Base-by-base conservation (phyloP, 2,329 filamentous ascomycete genomes). In the Sporothrix pallida region DNA sequence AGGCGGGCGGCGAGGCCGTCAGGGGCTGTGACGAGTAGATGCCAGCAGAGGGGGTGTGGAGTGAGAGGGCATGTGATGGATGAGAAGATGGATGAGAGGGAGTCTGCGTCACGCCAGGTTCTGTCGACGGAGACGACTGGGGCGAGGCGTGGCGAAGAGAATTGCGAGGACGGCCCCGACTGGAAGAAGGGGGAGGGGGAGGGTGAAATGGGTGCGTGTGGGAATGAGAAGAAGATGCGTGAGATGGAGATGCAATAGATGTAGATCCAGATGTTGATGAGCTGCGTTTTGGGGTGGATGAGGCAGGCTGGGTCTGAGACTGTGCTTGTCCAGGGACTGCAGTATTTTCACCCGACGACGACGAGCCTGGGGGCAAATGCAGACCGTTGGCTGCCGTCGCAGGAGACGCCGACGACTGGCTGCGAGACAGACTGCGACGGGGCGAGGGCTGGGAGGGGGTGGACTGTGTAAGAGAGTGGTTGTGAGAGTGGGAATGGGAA, bases 1-100 rank as follows among this genome's bases (percentile, higher is more conserved):
- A 82, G 79, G 68, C 17, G 10, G 77, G 76, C 7, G 82, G 80
- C 23, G 83, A 82, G 72, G 83, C 82, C 74, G 81, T 80, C 71
- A 82, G 79, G n/a, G 81, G 77, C 74, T 81, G 80, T 58, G 82
- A 80, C 68, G 82, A 37, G 56, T 26, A 37, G 56, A 15, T 17
- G 65, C 26, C 42, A 15, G 52, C 63, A 1, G 65, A 70, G 1
- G 58, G 31, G 1, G 26, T 63, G 44, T 37, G 58, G 44, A 48
- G 17, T 44, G 68, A 52, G 15, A 50, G 52, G 60, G 31, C 31
- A 37, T 70, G 58, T 13, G 67, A 6, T 3, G 65, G 50, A 20
- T 62, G 70, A 10, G 73, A 65, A 1, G 44, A 46, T 15, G 50
- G 71, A 12, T 44, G 65, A 42, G 71, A 42, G 42, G 52, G 68